A percentile compares a stretch with the other conserved stretches of the same genome.
phyloP scores from a whole-genome alignment of 2,329 filamentous ascomycete genomes.

The Claviceps citrina region DNA sequence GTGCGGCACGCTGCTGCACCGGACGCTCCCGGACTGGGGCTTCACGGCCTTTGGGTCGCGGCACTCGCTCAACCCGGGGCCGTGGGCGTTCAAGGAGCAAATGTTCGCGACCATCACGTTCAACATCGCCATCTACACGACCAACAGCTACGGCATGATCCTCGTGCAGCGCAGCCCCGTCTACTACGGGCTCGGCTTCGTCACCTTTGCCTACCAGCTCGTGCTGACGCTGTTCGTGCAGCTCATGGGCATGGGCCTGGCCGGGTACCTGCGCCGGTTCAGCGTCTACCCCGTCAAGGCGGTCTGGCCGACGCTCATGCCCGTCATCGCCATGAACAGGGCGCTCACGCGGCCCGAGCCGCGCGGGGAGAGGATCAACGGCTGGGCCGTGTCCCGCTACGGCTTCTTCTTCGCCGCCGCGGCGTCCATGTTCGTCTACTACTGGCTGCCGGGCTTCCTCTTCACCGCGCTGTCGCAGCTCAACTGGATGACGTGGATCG shows the following conservation, averaged over 20 bases:
- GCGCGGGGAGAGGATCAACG: conserved; percentile 13
- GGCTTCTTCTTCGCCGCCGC: conserved; percentile 30
- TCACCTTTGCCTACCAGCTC: conserved; percentile 30
- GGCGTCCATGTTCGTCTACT: conserved; percentile 33
- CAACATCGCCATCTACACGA: conserved; percentile 33
- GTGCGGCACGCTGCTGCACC: conserved; percentile 28
- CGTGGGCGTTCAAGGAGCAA: conserved; percentile 44
- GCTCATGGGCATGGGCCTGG: conserved; percentile 39
- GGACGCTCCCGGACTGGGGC: conserved; percentile 28
- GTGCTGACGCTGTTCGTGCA: conserved; percentile 31
- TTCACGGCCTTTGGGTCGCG: conserved; percentile 25
- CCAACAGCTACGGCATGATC: too few species aligned
- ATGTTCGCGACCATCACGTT: conserved; percentile 45
- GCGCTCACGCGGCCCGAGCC: conserved; percentile 24
- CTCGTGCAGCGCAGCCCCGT: too few species aligned
- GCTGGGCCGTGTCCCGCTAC: conserved; percentile 27
- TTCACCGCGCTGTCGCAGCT: conserved; percentile 33
- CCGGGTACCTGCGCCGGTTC: conserved; percentile 33
- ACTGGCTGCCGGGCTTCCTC: conserved; percentile 36
- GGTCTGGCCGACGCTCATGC: conserved; percentile 36
- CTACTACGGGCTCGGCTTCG: conserved; percentile 26
- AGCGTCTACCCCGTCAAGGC: conserved; percentile 35
- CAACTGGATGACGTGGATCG: conserved; percentile 42
- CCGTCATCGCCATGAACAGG: conserved; percentile 31
- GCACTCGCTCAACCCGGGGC: conserved; percentile 35